These are phyloP conservation scores for Stemphylium beticola DNA, from an alignment of 2,329 filamentous ascomycete genomes.

Conservation along the genomic window DNA sequence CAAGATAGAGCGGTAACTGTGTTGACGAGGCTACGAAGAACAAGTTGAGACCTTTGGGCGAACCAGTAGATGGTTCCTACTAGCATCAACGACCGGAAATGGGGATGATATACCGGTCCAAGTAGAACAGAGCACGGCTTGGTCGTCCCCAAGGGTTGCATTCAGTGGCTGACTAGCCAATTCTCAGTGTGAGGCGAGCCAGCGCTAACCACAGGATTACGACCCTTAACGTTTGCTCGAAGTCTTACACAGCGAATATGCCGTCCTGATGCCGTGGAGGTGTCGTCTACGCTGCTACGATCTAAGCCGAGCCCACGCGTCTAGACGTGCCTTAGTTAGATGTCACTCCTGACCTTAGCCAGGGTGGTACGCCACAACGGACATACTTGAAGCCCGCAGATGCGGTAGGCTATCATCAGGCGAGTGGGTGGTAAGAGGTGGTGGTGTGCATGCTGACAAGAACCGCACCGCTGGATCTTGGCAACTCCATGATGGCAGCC, in stretches of 20 bases:
- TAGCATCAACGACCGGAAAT: conserved; percentile 4
- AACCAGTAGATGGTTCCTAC: neutral
- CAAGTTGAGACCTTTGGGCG: neutral
- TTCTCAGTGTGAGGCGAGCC: conserved; percentile 25
- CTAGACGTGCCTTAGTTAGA: conserved; percentile 17
- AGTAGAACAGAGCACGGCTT: conserved; percentile 26
- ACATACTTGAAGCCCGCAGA: conserved; percentile 28
- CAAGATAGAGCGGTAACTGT: conserved; percentile 4
- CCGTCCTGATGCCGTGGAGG: conserved; percentile 19
- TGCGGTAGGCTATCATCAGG: conserved; percentile 40
- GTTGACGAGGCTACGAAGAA: neutral
- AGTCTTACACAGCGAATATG: conserved; percentile 28
- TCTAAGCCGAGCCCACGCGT: conserved; percentile 24
- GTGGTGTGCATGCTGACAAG: conserved; percentile 39
- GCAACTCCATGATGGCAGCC: conserved; percentile 16
- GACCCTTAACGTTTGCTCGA: conserved; percentile 25
- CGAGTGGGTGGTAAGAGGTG: conserved; percentile 31
- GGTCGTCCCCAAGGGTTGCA: conserved; percentile 19
- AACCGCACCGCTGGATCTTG: conserved; percentile 15
- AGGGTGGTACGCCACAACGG: conserved; percentile 22
- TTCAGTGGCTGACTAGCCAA: conserved; percentile 37
- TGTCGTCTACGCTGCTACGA: conserved; percentile 13
- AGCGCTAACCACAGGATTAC: conserved; percentile 24
- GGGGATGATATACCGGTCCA: conserved; percentile 35
- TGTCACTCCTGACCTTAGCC: conserved; percentile 17